Evolutionary conservation across 768 basidiomycete species (phyloP).

Genomic region (Brasilioporus rufonigricans): DNA sequence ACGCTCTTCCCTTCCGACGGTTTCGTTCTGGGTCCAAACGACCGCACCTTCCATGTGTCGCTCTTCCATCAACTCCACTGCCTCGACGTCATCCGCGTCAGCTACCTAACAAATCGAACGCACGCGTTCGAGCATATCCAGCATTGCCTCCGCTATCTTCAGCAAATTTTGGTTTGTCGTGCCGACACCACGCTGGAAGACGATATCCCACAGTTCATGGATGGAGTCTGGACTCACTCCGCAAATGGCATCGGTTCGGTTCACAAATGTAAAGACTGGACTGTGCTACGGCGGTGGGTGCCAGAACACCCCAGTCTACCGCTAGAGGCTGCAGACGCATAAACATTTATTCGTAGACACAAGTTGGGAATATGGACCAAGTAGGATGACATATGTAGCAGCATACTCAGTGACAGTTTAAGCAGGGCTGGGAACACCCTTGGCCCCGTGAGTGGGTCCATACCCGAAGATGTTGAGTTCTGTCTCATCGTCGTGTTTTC

Average conservation of each 20-base stretch:
- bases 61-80: conserved; percentile 53
- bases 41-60: conserved; percentile 33
- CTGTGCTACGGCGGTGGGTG: conserved; percentile 28
- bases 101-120: conserved; percentile 23
- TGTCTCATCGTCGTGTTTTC: not conserved
- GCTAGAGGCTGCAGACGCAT: conserved; percentile 11
- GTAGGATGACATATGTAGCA: not conserved
- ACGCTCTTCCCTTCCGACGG: conserved; percentile 33
- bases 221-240: conserved; percentile 26
- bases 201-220: conserved; percentile 27
- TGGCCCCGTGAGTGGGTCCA: not conserved
- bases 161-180: conserved; percentile 36
- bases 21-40: conserved; percentile 34
- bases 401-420: too few species aligned
- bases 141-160: conserved; percentile 41
- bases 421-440: not conserved
- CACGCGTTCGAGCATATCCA: conserved; percentile 31
- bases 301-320: conserved; percentile 28
- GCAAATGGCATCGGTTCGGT: conserved; percentile 31
- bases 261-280: conserved; percentile 36
- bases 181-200: conserved; percentile 39
- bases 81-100: conserved; percentile 36
- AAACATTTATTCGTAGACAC: not conserved
- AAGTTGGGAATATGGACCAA: not conserved
- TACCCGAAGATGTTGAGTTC: conserved; percentile 1